Evolutionary conservation across 345 rosid genomes (phyloP).

Genomic region (Dimocarpus longan): DNA sequence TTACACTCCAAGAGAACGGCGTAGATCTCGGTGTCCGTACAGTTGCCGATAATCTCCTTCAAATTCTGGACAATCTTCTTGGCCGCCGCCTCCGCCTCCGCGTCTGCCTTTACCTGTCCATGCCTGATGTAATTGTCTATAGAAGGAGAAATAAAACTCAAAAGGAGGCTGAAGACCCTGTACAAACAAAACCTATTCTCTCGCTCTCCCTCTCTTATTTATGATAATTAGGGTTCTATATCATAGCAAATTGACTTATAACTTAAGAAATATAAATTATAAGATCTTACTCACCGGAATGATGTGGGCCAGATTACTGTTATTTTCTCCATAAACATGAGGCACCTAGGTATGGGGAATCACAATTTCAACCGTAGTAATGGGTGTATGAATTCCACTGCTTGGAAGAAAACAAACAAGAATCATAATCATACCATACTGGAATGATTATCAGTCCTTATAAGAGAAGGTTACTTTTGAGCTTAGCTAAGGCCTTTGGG

Average conservation of each 20-base stretch:
- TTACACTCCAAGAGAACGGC: constrained; percentile 46
- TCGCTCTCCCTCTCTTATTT: no score
- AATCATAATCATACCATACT: not conserved
- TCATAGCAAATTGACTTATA: not conserved
- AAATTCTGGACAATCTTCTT: constrained; percentile 42
- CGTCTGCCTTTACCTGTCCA: not conserved
- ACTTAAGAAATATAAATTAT: not conserved
- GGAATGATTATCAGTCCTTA: not conserved
- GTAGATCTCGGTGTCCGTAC: constrained; percentile 51
- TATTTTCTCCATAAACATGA: constrained; percentile 69
- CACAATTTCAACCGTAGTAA: constrained; percentile 54
- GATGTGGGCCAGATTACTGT: constrained; percentile 56
- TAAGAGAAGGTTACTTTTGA: not conserved
- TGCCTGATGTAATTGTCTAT: no score
- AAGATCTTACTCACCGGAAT: constrained; percentile 51
- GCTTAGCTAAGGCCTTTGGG: not conserved
- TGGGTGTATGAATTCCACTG: constrained; percentile 53
- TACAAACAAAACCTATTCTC: no score
- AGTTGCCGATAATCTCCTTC: constrained; percentile 39
- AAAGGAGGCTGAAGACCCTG: no score
- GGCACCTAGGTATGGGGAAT: constrained; percentile 59
- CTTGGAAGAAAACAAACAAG: constrained; percentile 8
- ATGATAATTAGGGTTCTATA: not conserved
- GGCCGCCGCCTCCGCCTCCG: constrained; percentile 13
- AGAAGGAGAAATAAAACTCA: no score